phyloP scores from a whole-genome alignment of 2,329 filamentous ascomycete genomes.

The Parastagonospora avenae region DNA sequence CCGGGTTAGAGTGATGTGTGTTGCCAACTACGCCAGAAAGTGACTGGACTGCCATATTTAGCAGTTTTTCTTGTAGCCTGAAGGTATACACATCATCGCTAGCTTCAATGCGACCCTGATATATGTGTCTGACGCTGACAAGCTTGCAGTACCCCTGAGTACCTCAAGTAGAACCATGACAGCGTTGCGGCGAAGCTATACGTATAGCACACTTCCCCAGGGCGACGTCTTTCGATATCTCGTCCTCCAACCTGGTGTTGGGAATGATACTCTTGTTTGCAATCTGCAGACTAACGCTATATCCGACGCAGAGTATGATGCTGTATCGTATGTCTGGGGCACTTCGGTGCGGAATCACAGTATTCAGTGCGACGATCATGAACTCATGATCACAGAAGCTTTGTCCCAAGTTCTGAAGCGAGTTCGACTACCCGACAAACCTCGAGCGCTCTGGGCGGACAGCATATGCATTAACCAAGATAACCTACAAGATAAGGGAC shows the following conservation, averaged over 20 bases:
- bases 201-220: neutral
- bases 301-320: neutral
- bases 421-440: neutral
- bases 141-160: too few relatives aligned
- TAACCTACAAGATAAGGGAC: conserved; percentile 2
- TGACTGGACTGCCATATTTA: too few relatives aligned
- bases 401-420: conserved; percentile 1
- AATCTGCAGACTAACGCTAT: neutral
- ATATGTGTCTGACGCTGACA: too few relatives aligned
- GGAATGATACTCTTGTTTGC: neutral
- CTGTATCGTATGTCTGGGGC: conserved; percentile 12
- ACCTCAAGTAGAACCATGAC: too few relatives aligned
- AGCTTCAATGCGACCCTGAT: too few relatives aligned
- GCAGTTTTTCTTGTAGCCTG: too few relatives aligned
- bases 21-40: too few relatives aligned
- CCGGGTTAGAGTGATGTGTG: too few relatives aligned
- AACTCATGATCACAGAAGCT: conserved; percentile 2
- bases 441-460: conserved; percentile 7
- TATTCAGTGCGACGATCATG: neutral
- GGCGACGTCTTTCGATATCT: neutral
- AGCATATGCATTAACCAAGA: conserved; percentile 12
- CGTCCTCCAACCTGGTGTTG: neutral
- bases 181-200: too few relatives aligned
- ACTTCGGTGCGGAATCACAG: neutral
- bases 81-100: too few relatives aligned